Conservation (phyloP, 2,329 filamentous ascomycete genomes). For the Fusarium mundagurra region DNA sequence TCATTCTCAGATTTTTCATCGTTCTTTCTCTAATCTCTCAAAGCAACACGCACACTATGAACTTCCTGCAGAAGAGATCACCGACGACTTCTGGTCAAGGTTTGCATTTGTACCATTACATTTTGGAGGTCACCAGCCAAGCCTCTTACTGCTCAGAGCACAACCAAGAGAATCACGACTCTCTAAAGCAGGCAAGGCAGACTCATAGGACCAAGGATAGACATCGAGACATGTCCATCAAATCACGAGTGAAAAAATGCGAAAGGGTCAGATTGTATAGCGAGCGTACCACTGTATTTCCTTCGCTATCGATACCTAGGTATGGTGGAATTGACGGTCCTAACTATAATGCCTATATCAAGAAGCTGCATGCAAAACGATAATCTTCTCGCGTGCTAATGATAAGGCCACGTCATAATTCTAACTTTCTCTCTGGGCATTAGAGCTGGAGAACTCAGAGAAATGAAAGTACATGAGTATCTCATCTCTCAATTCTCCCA, state of each 20-base stretch:
- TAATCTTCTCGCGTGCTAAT: not conserved
- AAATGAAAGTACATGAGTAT: not conserved
- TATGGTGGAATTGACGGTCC: not conserved
- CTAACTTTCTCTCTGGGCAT: not conserved
- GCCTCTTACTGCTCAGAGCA: not conserved
- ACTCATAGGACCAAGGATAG: not conserved
- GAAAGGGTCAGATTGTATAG: not conserved
- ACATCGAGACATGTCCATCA: not conserved
- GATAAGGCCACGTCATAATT: slow-evolving; percentile 13
- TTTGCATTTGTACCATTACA: not conserved
- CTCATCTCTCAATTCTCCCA: not conserved
- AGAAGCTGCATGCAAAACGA: not conserved
- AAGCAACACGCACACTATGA: too few species aligned
- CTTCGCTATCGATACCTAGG: not conserved
- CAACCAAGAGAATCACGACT: not conserved
- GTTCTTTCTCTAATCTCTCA: too few species aligned
- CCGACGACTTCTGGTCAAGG: not conserved
- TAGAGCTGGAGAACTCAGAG: not conserved
- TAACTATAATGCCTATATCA: not conserved
- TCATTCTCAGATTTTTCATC: too few species aligned
- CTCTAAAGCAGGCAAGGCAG: not conserved
- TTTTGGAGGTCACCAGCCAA: too few species aligned
- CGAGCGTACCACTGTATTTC: not conserved
- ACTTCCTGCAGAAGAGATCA: not conserved
- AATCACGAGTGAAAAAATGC: not conserved